Percentiles rank a stretch among this genome's conserved stretches.
phyloP scores from a whole-genome alignment of 495 filamentous ascomycete genomes.

The Aspergillus affinis region DNA sequence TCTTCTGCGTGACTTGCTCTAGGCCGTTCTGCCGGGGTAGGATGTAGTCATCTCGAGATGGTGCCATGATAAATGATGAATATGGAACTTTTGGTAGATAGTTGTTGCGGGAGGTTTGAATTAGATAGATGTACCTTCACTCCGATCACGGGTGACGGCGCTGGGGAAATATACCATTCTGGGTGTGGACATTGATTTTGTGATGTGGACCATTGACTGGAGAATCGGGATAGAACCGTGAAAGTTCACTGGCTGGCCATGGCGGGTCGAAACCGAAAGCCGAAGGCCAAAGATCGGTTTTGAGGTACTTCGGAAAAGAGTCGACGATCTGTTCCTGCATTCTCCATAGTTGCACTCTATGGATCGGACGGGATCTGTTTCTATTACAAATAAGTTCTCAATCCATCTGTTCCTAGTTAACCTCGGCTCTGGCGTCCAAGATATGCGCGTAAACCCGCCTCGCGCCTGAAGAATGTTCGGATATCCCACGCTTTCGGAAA shows the following conservation, averaged over 20 bases:
- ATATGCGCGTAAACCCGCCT: no score
- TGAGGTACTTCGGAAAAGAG: conserved; percentile 46
- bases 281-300: neutral
- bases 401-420: no score
- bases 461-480: no score
- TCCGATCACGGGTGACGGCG: neutral
- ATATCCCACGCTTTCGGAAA: no score
- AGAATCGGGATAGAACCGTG: neutral
- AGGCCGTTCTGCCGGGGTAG: neutral
- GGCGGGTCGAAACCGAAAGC: neutral
- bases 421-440: no score
- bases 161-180: neutral
- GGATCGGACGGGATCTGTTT: no score
- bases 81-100: neutral
- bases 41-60: neutral
- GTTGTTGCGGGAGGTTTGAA: neutral
- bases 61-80: neutral
- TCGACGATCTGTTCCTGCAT: neutral
- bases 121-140: neutral
- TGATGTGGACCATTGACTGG: neutral
- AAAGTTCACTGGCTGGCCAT: neutral
- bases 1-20: neutral
- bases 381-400: no score
- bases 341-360: neutral
- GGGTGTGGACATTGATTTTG: neutral